These are phyloP conservation scores for Fusarium marasasianum DNA, from an alignment of 2,329 filamentous ascomycete species.

Conservation along the genomic window DNA sequence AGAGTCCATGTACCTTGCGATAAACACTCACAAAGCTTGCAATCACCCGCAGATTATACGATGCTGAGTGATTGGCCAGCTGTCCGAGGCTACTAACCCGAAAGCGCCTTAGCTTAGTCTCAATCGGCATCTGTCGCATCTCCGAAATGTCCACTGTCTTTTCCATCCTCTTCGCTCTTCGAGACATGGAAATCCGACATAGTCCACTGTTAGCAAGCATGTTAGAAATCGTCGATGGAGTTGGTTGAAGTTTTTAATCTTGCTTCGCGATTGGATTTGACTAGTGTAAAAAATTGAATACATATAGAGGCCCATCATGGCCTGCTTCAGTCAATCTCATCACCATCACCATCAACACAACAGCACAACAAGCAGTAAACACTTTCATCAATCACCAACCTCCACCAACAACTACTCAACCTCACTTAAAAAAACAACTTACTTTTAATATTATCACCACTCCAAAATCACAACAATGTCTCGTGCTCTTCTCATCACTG, in stretches of 20 bases:
- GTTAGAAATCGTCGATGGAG: neutral
- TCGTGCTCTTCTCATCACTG: slow-evolving; percentile 26
- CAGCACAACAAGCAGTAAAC: neutral
- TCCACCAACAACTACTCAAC: neutral
- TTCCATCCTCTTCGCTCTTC: neutral
- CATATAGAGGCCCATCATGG: neutral
- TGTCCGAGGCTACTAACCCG: neutral
- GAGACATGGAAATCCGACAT: slow-evolving; percentile 1
- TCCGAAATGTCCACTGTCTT: neutral
- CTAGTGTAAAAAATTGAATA: neutral
- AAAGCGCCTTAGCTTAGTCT: neutral
- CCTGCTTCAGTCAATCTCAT: neutral
- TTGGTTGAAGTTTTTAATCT: rapidly evolving
- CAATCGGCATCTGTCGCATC: neutral
- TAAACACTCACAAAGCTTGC: rapidly evolving
- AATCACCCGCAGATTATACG: neutral
- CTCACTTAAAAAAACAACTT: rapidly evolving
- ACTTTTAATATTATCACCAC: rapidly evolving
- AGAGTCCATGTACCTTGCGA: rapidly evolving
- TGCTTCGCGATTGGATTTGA: neutral
- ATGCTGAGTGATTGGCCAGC: neutral
- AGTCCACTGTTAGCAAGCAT: neutral
- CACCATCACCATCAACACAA: neutral
- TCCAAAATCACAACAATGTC: neutral
- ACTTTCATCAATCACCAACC: neutral